phyloP scores from a whole-genome alignment of 2,329 filamentous ascomycete species.

The Alternaria postmessia region DNA sequence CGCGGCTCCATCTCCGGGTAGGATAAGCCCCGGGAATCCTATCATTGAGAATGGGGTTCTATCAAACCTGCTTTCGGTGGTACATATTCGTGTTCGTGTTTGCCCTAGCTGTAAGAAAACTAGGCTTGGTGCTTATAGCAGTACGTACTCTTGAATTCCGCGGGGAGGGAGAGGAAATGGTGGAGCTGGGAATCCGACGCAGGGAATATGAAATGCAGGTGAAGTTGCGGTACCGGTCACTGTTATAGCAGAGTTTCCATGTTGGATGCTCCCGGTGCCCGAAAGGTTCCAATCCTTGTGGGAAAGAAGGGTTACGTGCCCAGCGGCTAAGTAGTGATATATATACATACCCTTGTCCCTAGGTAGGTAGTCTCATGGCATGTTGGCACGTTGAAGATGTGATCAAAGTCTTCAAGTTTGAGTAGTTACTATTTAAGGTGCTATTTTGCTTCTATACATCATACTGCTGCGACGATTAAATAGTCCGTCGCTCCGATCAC shows the following conservation, averaged over 20 bases:
- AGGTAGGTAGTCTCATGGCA: not conserved
- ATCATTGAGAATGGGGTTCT: not conserved
- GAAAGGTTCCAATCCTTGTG: not conserved
- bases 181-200: not conserved
- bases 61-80: not conserved
- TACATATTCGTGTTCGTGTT: conserved; percentile 1
- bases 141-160: not conserved
- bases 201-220: not conserved
- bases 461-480: not conserved
- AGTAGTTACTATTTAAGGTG: not conserved
- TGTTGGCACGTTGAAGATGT: not conserved
- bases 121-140: conserved; percentile 1
- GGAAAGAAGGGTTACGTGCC: not conserved
- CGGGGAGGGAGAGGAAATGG: not conserved
- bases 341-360: not conserved
- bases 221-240: not conserved
- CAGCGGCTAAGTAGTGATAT: not conserved
- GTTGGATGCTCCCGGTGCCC: not conserved
- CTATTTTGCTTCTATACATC: not conserved
- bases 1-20: conserved; percentile 1
- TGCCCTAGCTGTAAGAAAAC: not conserved
- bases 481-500: not conserved
- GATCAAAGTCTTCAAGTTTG: not conserved
- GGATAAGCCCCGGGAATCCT: not conserved
- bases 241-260: not conserved